Conservation (phyloP, 2,329 filamentous ascomycete species). For the Monilinia fructicola region DNA sequence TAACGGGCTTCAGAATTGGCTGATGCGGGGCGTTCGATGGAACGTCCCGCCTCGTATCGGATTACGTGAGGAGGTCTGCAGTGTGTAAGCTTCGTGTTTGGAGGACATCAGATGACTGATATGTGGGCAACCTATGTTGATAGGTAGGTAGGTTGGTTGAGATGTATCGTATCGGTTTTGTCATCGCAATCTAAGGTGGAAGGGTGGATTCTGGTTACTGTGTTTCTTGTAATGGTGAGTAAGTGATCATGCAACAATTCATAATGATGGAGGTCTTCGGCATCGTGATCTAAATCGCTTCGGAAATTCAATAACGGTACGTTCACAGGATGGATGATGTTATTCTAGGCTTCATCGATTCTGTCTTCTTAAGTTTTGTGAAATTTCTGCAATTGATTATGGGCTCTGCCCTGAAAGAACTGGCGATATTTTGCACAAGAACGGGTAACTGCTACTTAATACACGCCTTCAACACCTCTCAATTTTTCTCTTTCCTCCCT, state of each 20-base stretch:
- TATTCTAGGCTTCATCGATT: too few species aligned
- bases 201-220: too few species aligned
- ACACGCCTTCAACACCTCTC: not conserved
- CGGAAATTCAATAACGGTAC: too few species aligned
- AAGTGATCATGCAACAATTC: not conserved
- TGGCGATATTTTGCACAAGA: not conserved
- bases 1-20: too few species aligned
- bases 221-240: not conserved
- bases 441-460: not conserved
- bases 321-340: too few species aligned
- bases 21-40: not conserved
- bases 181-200: too few species aligned
- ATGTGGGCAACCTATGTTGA: too few species aligned
- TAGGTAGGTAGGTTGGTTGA: too few species aligned
- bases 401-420: too few species aligned
- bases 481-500: too few species aligned
- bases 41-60: constrained; percentile 16
- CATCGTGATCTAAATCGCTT: too few species aligned
- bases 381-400: not conserved
- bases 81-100: constrained; percentile 19
- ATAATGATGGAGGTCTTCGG: not conserved
- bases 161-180: not conserved
- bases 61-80: constrained; percentile 18
- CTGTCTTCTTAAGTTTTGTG: not conserved
- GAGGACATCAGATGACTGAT: not conserved